Evolutionary conservation across 306 rosid species (phyloP).

Genomic region (Geum urbanum): DNA sequence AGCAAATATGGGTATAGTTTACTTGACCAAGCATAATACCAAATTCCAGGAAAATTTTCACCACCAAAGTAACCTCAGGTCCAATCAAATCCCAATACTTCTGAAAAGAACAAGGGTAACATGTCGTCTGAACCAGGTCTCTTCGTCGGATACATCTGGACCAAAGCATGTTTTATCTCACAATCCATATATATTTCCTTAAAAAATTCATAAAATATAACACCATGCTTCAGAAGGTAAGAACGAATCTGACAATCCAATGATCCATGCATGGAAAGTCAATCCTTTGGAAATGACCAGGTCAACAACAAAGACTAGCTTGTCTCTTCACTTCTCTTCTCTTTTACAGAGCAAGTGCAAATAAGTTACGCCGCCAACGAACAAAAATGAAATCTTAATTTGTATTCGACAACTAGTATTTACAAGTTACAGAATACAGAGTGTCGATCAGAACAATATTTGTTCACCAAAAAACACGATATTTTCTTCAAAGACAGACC

Average conservation of each 20-base stretch:
- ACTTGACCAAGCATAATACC: no score
- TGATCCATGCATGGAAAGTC: not conserved
- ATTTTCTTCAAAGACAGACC: not conserved
- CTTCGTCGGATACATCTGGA: no score
- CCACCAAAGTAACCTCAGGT: no score
- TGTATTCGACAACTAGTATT: not conserved
- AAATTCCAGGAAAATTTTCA: no score
- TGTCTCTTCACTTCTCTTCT: not conserved
- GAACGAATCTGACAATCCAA: not conserved
- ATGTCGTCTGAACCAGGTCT: no score
- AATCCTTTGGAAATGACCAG: not conserved
- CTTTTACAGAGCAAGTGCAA: not conserved
- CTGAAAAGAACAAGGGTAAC: no score
- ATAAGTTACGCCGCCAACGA: not conserved
- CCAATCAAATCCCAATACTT: no score
- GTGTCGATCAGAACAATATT: not conserved
- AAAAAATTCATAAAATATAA: not conserved
- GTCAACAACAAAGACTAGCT: not conserved
- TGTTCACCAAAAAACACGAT: not conserved
- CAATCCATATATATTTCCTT: no score
- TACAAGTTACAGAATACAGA: not conserved
- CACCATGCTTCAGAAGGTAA: not conserved
- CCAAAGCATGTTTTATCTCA: no score
- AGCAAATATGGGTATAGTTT: no score
- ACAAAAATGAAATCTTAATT: not conserved